Conservation (phyloP, 2,329 filamentous ascomycete species). For the Cadophora sp. region DNA sequence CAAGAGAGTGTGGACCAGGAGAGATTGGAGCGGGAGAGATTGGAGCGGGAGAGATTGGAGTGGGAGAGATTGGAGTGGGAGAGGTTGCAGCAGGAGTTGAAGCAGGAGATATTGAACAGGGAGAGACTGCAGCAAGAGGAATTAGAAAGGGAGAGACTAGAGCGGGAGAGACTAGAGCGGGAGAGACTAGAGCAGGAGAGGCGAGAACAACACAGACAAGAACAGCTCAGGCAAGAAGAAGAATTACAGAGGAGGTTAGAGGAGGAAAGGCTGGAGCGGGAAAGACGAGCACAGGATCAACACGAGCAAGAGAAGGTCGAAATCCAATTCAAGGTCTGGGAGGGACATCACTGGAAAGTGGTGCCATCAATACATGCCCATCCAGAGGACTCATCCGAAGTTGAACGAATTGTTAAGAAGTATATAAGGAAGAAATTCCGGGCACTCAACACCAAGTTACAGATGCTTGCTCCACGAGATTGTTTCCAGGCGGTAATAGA, state of each 20-base stretch:
- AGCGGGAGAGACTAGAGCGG: too few relatives aligned
- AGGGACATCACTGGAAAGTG: neutral
- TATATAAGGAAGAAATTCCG: conserved; percentile 5
- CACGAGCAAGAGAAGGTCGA: conserved; percentile 4
- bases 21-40: neutral
- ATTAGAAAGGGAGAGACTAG: too few relatives aligned
- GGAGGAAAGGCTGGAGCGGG: neutral
- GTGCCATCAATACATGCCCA: neutral
- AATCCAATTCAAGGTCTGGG: neutral
- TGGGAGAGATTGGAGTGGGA: neutral
- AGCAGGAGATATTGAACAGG: too few relatives aligned
- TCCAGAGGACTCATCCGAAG: neutral
- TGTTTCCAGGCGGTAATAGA: conserved; percentile 3
- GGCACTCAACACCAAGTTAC: neutral
- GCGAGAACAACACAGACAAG: neutral
- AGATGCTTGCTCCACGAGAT: conserved; percentile 6
- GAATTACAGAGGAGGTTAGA: neutral
- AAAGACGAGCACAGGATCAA: conserved; percentile 5
- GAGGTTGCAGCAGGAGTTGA: neutral
- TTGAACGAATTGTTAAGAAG: conserved; percentile 7
- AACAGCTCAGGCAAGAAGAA: neutral
- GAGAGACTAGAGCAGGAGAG: neutral
- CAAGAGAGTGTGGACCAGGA: neutral
- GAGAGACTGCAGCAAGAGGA: too few relatives aligned
- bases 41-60: neutral